Evolutionary conservation across 106 monocot species (phyloP).

Genomic region (Dendrobium huoshanense): DNA sequence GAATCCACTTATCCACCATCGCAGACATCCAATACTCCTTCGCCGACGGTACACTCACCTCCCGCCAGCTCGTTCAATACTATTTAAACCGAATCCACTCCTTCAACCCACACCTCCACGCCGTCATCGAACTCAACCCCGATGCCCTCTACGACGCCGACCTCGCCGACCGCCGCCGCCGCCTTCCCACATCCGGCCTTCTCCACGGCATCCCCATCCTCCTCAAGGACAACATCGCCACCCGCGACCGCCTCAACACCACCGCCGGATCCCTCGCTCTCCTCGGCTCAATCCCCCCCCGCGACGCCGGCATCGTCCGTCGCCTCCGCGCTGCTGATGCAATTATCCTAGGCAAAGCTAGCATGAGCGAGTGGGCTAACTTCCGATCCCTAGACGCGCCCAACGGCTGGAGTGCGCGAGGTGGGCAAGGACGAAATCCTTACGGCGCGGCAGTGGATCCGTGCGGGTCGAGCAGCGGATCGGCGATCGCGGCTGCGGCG

Average conservation of each 20-base stretch:
- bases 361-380: constrained; percentile 61
- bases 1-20: constrained; percentile 45
- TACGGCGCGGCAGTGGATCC: constrained; percentile 29
- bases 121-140: constrained; percentile 55
- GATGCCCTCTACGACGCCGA: constrained; percentile 36
- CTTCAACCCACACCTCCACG: constrained; percentile 37
- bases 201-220: constrained; percentile 43
- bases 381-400: constrained; percentile 30
- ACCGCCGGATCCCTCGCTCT: not conserved
- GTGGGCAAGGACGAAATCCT: constrained; percentile 44
- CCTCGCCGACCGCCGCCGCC: constrained; percentile 22
- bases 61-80: constrained; percentile 24
- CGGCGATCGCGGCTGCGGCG: constrained; percentile 68
- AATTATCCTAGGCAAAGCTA: constrained; percentile 63
- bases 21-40: constrained; percentile 43
- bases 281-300: not conserved
- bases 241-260: constrained; percentile 33
- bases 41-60: constrained; percentile 28
- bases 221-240: constrained; percentile 62
- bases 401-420: constrained; percentile 53
- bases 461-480: constrained; percentile 80
- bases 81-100: constrained; percentile 24
- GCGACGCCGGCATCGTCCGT: constrained; percentile 46
- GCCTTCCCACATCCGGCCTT: not conserved
- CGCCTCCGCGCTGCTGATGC: constrained; percentile 43